phyloP scores from a whole-genome alignment of 441 rosid genomes.

The Populus hybrid region DNA sequence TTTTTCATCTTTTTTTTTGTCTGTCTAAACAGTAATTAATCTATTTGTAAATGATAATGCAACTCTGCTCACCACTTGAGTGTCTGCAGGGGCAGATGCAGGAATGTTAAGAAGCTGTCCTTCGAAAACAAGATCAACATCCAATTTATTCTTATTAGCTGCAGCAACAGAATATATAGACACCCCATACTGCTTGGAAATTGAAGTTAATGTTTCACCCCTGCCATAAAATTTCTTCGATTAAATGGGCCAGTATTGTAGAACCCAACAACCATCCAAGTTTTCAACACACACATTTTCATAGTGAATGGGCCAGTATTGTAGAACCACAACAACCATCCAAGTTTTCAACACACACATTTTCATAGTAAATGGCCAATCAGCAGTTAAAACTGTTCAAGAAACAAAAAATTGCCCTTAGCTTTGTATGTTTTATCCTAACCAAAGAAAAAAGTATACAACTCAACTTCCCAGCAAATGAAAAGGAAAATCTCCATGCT shows the following conservation, averaged over 20 bases:
- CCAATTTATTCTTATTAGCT: conserved; percentile 20
- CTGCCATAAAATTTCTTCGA: conserved; percentile 18
- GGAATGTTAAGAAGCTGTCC: conserved; percentile 33
- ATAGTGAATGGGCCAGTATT: background rate
- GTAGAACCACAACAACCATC: background rate
- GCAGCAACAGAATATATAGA: conserved; percentile 21
- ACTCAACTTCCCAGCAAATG: background rate
- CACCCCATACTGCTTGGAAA: conserved; percentile 35
- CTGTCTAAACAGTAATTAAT: background rate
- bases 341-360: background rate
- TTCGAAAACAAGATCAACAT: conserved; percentile 26
- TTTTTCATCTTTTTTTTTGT: background rate
- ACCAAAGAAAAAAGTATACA: background rate
- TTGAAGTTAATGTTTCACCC: conserved; percentile 34
- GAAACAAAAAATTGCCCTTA: background rate
- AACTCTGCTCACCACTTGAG: conserved; percentile 10
- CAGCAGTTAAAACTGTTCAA: background rate
- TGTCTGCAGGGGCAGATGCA: background rate
- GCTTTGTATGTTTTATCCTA: background rate
- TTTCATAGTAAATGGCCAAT: background rate
- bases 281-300: background rate
- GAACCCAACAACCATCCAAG: background rate
- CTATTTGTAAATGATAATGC: background rate
- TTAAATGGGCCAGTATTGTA: background rate
- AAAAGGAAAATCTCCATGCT: background rate